Percentiles rank a stretch among this genome's conserved stretches.
These are phyloP conservation scores for Akanthomyces muscarius DNA, from an alignment of 2,329 filamentous ascomycete genomes.

Conservation along the genomic window DNA sequence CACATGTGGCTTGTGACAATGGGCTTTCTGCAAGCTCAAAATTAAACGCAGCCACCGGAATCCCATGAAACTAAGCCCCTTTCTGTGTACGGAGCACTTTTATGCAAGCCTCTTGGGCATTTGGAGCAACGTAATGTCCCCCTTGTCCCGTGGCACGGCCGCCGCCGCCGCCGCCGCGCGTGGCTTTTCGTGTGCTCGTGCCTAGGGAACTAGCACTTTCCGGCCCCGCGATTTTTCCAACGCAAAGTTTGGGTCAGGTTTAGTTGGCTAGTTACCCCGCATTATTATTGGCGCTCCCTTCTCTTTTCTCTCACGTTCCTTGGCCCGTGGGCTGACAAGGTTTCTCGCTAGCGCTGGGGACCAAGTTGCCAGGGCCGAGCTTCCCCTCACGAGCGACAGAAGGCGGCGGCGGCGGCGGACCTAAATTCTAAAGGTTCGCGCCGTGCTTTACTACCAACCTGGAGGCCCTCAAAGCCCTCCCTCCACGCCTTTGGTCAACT, in stretches of 20 bases:
- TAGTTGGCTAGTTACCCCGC: background rate
- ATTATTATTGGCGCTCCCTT: background rate
- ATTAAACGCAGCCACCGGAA: background rate
- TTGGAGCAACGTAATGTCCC: background rate
- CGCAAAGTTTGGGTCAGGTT: conserved; percentile 2
- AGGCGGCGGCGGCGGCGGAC: no score
- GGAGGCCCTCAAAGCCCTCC: no score
- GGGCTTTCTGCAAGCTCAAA: background rate
- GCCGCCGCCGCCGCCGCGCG: no score
- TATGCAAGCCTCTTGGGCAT: background rate
- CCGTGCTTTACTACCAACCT: no score
- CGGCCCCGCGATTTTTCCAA: background rate
- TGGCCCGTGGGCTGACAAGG: background rate
- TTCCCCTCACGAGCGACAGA: no score
- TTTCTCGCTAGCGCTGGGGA: background rate
- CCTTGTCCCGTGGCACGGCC: background rate
- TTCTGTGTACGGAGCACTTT: background rate
- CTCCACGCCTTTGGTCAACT: no score
- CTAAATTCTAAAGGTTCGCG: no score
- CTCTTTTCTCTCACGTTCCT: no score
- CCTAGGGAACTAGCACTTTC: background rate
- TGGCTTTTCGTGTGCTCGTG: background rate
- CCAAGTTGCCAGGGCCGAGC: background rate
- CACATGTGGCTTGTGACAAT: conserved; percentile 7
- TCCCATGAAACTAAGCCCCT: conserved; percentile 2